Conservation (phyloP, 2,329 filamentous ascomycete genomes). For the Alternaria burnsii region DNA sequence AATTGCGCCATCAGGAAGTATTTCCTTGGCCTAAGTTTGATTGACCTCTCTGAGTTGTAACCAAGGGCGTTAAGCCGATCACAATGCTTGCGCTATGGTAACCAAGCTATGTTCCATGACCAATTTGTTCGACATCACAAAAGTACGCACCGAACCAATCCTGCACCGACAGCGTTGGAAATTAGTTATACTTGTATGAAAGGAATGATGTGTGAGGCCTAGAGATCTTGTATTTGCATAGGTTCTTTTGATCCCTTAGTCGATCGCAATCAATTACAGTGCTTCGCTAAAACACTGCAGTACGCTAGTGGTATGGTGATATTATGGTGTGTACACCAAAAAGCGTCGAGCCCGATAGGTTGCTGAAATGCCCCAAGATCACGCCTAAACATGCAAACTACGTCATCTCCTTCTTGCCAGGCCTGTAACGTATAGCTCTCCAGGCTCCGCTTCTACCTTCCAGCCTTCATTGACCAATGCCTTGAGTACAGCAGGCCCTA, state of each 20-base stretch:
- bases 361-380: conserved; percentile 5
- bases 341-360: background rate
- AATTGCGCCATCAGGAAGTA: too few relatives aligned
- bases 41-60: too few relatives aligned
- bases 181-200: background rate
- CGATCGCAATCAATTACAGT: background rate
- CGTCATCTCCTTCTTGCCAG: conserved; percentile 43
- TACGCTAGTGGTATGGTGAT: background rate
- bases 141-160: too few relatives aligned
- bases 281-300: background rate
- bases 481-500: conserved; percentile 82
- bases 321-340: background rate
- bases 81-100: too few relatives aligned
- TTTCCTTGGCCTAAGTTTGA: too few relatives aligned
- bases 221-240: background rate
- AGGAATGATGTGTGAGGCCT: background rate
- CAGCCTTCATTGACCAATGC: conserved; percentile 81
- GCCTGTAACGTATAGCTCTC: conserved; percentile 75
- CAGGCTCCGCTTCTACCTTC: conserved; percentile 77
- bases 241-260: background rate
- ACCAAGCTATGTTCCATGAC: too few relatives aligned
- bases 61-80: too few relatives aligned
- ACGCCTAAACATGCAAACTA: background rate
- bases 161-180: too few relatives aligned
- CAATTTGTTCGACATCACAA: too few relatives aligned